A percentile compares a stretch with the other conserved stretches of the same genome.
Evolutionary conservation across 371 early-diverging fungal genomes (phyloP).

Genomic region (Nematocida displodere): DNA sequence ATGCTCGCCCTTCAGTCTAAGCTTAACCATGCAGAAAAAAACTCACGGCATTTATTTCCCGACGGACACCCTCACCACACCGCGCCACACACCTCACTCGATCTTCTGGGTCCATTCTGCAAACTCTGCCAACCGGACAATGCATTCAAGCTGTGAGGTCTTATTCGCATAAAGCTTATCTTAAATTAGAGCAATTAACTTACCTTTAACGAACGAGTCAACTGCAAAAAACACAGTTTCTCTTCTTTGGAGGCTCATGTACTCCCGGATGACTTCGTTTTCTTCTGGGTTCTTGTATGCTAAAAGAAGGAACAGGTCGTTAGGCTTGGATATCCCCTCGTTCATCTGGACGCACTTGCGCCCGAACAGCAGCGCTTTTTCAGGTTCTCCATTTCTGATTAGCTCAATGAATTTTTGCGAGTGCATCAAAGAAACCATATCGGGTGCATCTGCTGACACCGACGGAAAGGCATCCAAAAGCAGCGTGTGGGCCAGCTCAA

Average conservation of each 20-base stretch:
- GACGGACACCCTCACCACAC: too few species aligned
- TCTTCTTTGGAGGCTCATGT: constrained; percentile 30
- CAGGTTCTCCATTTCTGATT: constrained; percentile 29
- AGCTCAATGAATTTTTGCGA: constrained; percentile 47
- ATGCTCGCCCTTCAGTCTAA: constrained; percentile 1
- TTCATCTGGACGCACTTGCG: constrained; percentile 30
- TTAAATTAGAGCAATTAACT: neutral
- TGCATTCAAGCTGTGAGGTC: constrained; percentile 10
- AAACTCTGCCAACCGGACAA: neutral
- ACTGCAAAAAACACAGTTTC: constrained; percentile 13
- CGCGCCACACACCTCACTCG: neutral
- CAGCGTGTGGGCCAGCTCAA: neutral
- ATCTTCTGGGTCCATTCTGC: constrained; percentile 6
- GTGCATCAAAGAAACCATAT: constrained; percentile 22
- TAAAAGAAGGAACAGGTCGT: constrained; percentile 40
- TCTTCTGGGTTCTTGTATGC: constrained; percentile 51
- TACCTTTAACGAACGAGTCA: constrained; percentile 24
- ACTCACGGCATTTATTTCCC: too few species aligned
- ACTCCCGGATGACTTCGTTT: constrained; percentile 12
- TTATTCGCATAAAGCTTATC: constrained; percentile 4
- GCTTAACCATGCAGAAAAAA: constrained; percentile 30
- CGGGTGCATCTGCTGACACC: neutral
- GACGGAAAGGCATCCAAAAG: constrained; percentile 9
- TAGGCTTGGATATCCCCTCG: constrained; percentile 21
- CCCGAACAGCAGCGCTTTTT: constrained; percentile 46